A percentile compares a stretch with the other conserved stretches of the same genome.
These are phyloP conservation scores for Cutaneotrichosporon daszewskae DNA, from an alignment of 1,284 basidiomycete species.

Conservation along the genomic window DNA sequence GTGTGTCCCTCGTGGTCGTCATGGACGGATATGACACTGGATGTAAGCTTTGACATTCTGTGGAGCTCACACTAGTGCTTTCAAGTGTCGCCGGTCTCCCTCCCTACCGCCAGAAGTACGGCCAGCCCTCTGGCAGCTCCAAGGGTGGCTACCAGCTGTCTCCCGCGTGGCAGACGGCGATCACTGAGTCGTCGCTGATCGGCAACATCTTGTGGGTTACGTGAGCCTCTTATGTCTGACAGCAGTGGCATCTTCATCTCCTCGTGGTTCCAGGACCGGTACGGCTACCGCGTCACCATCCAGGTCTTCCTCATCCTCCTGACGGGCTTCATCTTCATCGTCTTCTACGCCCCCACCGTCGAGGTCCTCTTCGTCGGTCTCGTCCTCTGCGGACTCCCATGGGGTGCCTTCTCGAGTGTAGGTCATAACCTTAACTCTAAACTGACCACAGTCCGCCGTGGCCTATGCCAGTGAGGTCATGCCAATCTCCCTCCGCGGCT, in stretches of 20 bases:
- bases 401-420: constrained; percentile 48
- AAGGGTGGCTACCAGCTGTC: constrained; percentile 20
- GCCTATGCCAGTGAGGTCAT: constrained; percentile 52
- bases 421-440: too few relatives aligned
- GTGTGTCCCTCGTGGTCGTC: constrained; percentile 9
- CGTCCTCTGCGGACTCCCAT: constrained; percentile 38
- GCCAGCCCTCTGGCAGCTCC: neutral
- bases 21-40: constrained; percentile 13
- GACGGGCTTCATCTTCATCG: constrained; percentile 30
- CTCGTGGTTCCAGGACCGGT: constrained; percentile 19
- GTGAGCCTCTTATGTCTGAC: too few relatives aligned
- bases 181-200: constrained; percentile 18
- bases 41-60: too few relatives aligned
- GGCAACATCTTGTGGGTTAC: constrained; percentile 24
- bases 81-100: constrained; percentile 11
- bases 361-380: constrained; percentile 20
- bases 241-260: constrained; percentile 23
- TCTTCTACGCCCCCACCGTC: constrained; percentile 41
- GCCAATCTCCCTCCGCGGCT: constrained; percentile 34
- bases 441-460: constrained; percentile 9
- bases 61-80: constrained; percentile 9
- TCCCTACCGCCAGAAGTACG: constrained; percentile 14
- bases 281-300: constrained; percentile 24
- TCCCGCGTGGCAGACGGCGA: constrained; percentile 23
- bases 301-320: constrained; percentile 31